A percentile compares a stretch with the other conserved stretches of the same genome.
phyloP scores from a whole-genome alignment of 2,329 filamentous ascomycete genomes.

The Neonectria magnoliae region DNA sequence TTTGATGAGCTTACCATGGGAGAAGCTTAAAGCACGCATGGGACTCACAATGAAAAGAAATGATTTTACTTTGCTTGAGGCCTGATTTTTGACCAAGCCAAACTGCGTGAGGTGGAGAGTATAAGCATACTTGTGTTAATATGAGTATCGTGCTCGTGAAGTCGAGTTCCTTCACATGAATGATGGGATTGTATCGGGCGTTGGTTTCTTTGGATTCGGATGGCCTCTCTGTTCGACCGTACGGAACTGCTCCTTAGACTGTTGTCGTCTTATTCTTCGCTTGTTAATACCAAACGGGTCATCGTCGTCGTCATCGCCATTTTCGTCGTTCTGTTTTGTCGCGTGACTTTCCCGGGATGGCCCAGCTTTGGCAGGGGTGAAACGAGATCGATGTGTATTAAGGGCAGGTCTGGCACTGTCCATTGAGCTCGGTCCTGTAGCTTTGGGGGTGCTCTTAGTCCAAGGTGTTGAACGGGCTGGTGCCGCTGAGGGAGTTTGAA shows the following conservation, averaged over 20 bases:
- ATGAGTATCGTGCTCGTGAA: background rate
- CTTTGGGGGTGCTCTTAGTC: constrained; percentile 28
- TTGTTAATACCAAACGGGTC: constrained; percentile 50
- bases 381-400: constrained; percentile 9
- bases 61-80: constrained; percentile 20
- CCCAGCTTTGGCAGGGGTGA: constrained; percentile 15
- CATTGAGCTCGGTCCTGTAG: constrained; percentile 15
- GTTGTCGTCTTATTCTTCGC: constrained; percentile 44
- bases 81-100: background rate
- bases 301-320: constrained; percentile 43
- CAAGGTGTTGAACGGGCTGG: constrained; percentile 24
- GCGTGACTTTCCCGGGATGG: background rate
- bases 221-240: constrained; percentile 28
- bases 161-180: constrained; percentile 44
- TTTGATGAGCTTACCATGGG: constrained; percentile 79
- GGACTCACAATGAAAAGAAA: constrained; percentile 39
- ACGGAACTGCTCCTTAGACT: constrained; percentile 44
- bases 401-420: constrained; percentile 12
- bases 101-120: background rate
- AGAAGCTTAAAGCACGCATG: constrained; percentile 49
- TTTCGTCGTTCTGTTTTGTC: constrained; percentile 11
- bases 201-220: constrained; percentile 29
- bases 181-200: constrained; percentile 49
- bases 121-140: background rate
- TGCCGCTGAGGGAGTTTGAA: constrained; percentile 20